Percentiles rank a stretch among this genome's conserved stretches.
Conservation (phyloP, 2,329 filamentous ascomycete genomes). For the Fusarium guadeloupense region DNA sequence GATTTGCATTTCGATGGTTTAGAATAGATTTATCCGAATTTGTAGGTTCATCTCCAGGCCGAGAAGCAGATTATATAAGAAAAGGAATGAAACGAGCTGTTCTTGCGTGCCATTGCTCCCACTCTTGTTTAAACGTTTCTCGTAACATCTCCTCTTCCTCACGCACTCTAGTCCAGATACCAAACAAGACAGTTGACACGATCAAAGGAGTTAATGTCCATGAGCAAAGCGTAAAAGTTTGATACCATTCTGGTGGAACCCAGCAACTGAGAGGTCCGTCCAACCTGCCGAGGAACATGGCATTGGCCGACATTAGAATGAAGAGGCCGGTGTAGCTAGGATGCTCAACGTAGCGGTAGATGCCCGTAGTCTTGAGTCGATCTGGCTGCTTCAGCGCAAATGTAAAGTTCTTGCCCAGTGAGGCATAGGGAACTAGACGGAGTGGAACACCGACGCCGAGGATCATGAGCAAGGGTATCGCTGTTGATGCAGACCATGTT, state of each 20-base stretch:
- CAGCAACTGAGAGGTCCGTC: conserved; percentile 54
- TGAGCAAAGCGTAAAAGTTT: background rate
- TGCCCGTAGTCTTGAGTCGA: conserved; percentile 55
- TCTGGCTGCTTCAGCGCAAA: conserved; percentile 60
- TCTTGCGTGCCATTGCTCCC: conserved; percentile 57
- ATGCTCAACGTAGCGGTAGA: conserved; percentile 62
- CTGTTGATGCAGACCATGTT: conserved; percentile 50
- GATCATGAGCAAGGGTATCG: conserved; percentile 48
- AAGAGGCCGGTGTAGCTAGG: conserved; percentile 60
- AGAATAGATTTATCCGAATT: too few species aligned
- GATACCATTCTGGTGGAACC: conserved; percentile 42
- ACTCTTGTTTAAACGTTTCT: conserved; percentile 56
- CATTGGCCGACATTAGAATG: conserved; percentile 47
- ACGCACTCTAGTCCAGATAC: conserved; percentile 50
- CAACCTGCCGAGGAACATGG: conserved; percentile 47
- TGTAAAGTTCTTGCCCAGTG: conserved; percentile 62
- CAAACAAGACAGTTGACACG: conserved; percentile 30
- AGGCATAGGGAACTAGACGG: conserved; percentile 52
- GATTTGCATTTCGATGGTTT: too few species aligned
- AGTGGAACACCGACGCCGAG: conserved; percentile 46
- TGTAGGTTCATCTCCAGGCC: too few species aligned
- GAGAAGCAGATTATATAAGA: background rate
- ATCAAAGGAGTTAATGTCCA: conserved; percentile 4
- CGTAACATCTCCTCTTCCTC: conserved; percentile 63
- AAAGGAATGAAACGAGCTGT: conserved; percentile 61